phyloP scores from a whole-genome alignment of 345 rosid genomes.

The Leavenworthia alabamica region DNA sequence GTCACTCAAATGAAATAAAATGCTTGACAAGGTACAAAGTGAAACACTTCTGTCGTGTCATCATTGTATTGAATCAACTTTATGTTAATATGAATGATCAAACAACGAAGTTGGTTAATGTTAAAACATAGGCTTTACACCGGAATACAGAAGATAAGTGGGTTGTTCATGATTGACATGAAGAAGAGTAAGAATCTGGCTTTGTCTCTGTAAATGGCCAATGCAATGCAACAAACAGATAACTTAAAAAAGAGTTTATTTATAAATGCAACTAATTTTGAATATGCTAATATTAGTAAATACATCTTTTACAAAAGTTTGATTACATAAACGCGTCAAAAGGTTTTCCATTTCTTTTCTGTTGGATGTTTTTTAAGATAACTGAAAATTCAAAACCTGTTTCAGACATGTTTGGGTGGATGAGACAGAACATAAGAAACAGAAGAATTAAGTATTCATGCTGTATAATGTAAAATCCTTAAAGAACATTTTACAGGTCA shows the following conservation, averaged over 20 bases:
- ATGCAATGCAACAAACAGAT: constrained; percentile 30
- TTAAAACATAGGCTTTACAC: constrained; percentile 17
- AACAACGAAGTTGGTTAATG: not conserved
- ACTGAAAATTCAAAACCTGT: not conserved
- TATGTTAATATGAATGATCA: not conserved
- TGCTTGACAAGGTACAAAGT: not conserved
- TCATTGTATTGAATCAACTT: constrained; percentile 19
- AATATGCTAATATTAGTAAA: constrained; percentile 26
- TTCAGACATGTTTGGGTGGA: constrained; percentile 4
- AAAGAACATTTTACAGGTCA: constrained; percentile 22
- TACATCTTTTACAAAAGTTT: not conserved
- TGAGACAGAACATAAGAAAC: not conserved
- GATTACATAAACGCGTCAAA: not conserved
- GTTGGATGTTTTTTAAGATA: not conserved
- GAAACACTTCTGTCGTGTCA: constrained; percentile 46
- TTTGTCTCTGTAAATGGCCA: constrained; percentile 74
- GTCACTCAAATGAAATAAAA: not conserved
- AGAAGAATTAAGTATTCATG: not conserved
- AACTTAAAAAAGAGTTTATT: constrained; percentile 7
- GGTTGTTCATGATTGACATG: constrained; percentile 47
- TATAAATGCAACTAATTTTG: constrained; percentile 2
- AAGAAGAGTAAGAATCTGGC: constrained; percentile 40
- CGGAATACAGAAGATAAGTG: constrained; percentile 21
- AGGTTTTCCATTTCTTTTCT: not conserved
- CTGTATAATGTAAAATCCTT: constrained; percentile 16